A percentile compares a stretch with the other conserved stretches of the same genome.
Conservation (phyloP, 2,329 filamentous ascomycete genomes). For the Clonostachys sp. region DNA sequence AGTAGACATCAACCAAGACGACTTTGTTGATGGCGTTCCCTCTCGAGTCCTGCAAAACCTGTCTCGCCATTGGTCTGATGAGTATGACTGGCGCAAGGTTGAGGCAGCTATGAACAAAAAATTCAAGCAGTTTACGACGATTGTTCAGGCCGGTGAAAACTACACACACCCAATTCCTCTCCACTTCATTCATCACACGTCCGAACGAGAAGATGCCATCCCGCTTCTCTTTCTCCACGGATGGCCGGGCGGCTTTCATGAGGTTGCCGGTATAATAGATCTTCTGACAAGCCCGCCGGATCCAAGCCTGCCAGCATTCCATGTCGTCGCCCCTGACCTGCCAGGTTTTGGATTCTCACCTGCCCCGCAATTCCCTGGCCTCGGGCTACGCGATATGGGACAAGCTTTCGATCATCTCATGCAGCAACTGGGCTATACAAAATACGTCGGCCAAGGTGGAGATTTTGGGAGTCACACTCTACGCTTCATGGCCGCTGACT, state of each 20-base stretch:
- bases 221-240: slow-evolving; percentile 35
- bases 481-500: neutral
- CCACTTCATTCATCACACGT: slow-evolving; percentile 4
- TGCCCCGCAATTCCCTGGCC: slow-evolving; percentile 5
- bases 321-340: slow-evolving; percentile 38
- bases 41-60: neutral
- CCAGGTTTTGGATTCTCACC: slow-evolving; percentile 39
- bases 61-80: neutral
- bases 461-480: neutral
- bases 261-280: slow-evolving; percentile 25
- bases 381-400: slow-evolving; percentile 6
- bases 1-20: neutral
- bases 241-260: slow-evolving; percentile 35
- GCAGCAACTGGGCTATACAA: slow-evolving; percentile 8
- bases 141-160: neutral
- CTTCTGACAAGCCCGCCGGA: slow-evolving; percentile 17
- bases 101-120: neutral
- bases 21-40: neutral
- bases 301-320: slow-evolving; percentile 28
- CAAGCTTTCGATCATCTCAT: slow-evolving; percentile 8
- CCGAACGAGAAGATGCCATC: slow-evolving; percentile 16
- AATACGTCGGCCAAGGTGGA: slow-evolving; percentile 6
- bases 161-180: neutral
- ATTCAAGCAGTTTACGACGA: slow-evolving; percentile 1
- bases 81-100: slow-evolving; percentile 1